These are phyloP conservation scores for Cryptosporidium parvum DNA, from an alignment of 169 alveolate species.

Conservation along the genomic window DNA sequence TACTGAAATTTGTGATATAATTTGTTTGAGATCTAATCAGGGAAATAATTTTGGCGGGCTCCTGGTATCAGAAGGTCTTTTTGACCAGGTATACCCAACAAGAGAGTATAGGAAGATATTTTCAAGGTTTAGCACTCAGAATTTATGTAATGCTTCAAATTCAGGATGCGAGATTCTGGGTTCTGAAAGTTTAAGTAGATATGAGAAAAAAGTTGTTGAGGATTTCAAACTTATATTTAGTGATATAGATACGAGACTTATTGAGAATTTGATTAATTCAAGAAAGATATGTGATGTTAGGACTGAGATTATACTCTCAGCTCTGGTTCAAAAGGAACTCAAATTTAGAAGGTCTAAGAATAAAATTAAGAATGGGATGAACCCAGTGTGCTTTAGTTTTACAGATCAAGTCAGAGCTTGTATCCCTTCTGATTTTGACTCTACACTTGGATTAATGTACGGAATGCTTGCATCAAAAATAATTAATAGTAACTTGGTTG, in stretches of 20 bases:
- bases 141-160: background rate
- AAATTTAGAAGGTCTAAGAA: constrained; percentile 89
- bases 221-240: constrained; percentile 39
- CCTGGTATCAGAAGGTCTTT: constrained; percentile 96
- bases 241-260: constrained; percentile 12
- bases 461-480: constrained; percentile 82
- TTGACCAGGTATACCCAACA: constrained; percentile 94
- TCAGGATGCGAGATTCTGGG: background rate
- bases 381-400: constrained; percentile 95
- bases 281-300: constrained; percentile 82
- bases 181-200: background rate
- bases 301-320: constrained; percentile 94
- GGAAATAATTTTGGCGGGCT: constrained; percentile 96
- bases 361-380: constrained; percentile 90
- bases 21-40: constrained; percentile 91
- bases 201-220: constrained; percentile 38
- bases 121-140: constrained; percentile 26
- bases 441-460: constrained; percentile 91
- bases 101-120: constrained; percentile 89
- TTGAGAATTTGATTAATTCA: background rate
- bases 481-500: constrained; percentile 30
- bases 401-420: constrained; percentile 98
- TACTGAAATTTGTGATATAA: constrained; percentile 94
- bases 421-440: constrained; percentile 96
- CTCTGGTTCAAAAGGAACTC: constrained; percentile 93